These are phyloP conservation scores for Solanum dulcamara DNA, from an alignment of 257 asterid genomes.

Conservation along the genomic window DNA sequence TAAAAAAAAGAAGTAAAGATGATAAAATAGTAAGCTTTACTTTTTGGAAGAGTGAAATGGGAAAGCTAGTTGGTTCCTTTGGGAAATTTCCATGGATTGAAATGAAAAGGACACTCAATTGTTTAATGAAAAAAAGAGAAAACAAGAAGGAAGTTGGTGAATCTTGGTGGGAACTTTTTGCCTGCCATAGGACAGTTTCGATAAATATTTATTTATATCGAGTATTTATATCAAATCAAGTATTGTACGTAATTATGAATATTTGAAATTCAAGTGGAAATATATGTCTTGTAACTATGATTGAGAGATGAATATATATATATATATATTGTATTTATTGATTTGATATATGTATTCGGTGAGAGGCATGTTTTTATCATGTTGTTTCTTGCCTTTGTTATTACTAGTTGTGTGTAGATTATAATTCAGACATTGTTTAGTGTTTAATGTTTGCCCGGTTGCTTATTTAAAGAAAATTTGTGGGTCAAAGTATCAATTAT, in stretches of 20 bases:
- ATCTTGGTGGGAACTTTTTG: conserved; percentile 65
- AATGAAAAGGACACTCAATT: conserved; percentile 19
- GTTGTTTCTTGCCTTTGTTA: background rate
- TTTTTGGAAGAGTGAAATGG: conserved; percentile 15
- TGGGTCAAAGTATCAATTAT: background rate
- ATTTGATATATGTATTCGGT: background rate
- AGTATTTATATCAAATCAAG: background rate
- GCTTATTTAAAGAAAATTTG: background rate
- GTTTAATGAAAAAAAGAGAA: conserved; percentile 15
- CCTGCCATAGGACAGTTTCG: conserved; percentile 34
- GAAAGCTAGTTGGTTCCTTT: conserved; percentile 7
- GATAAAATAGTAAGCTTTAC: conserved; percentile 22
- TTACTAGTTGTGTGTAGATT: background rate
- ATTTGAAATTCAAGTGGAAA: background rate
- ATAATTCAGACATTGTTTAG: background rate
- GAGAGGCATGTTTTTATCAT: background rate
- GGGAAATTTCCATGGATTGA: conserved; percentile 2
- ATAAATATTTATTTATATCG: background rate
- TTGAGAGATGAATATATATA: background rate
- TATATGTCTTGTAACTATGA: background rate
- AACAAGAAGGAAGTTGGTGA: conserved; percentile 10
- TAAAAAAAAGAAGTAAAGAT: background rate
- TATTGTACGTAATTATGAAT: background rate
- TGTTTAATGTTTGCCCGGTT: background rate
- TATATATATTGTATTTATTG: background rate